Evolutionary conservation across 78 protist genomes (phyloP), one percentile per base, ranked within the genome.

Genomic region (Dictyostelium citrinum): DNA sequence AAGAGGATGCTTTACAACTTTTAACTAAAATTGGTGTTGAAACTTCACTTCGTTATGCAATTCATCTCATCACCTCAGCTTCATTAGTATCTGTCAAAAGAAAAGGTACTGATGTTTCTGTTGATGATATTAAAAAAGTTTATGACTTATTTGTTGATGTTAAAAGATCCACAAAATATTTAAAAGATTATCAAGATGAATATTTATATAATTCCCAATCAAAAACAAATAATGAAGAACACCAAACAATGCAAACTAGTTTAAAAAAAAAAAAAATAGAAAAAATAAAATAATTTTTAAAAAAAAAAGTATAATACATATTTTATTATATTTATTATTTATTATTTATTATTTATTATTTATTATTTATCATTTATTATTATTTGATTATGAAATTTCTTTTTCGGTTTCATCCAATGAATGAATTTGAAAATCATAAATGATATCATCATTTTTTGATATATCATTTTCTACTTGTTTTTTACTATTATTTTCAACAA

Each of bases 31-130:
- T 98, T 14, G 99, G 97, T 31, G 39, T 55, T 64, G 97, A 96
- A 37, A 97, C 99, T 2, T 97, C 99, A 11, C 98, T 99, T 10
- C 97, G 99, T 35, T 99, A 99, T 60, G 97, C 99, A 22, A 96
- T 99, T 37, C 99, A 99, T 72, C 74, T 98, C 77, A 99, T 99
- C 95, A 96, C 98, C 11, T 90, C 98, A 2, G 84, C 98, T 10
- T 68, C 96, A 46, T 90, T 98, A 35, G 98, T 98, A 4, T 96
- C 97, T 35, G 71, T 43, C 20, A 96, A 97, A 96, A 83, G 99
- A 24, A 96, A 97, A 90, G 96, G 93, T 9, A 77, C 96, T 6
- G 76, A 75, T 55, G 95, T 90, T 11, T 43, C 70, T 8, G 85
- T 84, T 1, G 61, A 71, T 17, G 99, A 99, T 71, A 72, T 99